Conservation (phyloP, 2,329 filamentous ascomycete species). For the Penicillium sp. region DNA sequence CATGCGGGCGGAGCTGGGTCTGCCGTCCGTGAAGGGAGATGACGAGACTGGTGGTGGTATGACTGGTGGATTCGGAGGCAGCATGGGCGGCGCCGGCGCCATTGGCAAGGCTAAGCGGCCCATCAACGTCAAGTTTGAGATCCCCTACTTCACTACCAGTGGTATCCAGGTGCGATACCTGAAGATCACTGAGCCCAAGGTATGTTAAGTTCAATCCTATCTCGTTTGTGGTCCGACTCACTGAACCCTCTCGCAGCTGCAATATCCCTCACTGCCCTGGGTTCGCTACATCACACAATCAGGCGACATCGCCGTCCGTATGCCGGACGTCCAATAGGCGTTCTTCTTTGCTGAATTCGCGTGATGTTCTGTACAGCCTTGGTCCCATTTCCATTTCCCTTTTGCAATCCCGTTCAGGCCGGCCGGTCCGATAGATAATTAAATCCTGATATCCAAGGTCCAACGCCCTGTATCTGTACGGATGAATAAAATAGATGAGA, state of each 20-base stretch:
- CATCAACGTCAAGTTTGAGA: slow-evolving; percentile 99
- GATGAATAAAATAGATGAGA: background rate
- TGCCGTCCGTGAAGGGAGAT: slow-evolving; percentile 91
- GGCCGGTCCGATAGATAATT: slow-evolving; percentile 31
- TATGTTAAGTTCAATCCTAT: slow-evolving; percentile 46
- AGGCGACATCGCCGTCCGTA: slow-evolving; percentile 88
- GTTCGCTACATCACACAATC: slow-evolving; percentile 98
- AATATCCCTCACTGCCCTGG: slow-evolving; percentile 98
- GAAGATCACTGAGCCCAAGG: slow-evolving; percentile 99
- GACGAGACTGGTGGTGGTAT: slow-evolving; percentile 95
- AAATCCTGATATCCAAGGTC: slow-evolving; percentile 13
- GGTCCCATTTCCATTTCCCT: slow-evolving; percentile 8
- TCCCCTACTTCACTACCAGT: slow-evolving; percentile 99
- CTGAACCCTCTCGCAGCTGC: slow-evolving; percentile 61
- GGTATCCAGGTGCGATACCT: slow-evolving; percentile 97
- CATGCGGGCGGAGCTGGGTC: slow-evolving; percentile 93
- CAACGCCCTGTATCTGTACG: background rate
- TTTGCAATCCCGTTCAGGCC: slow-evolving; percentile 22
- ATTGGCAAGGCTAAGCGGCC: slow-evolving; percentile 85
- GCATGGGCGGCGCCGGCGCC: slow-evolving; percentile 85
- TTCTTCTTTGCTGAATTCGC: slow-evolving; percentile 1
- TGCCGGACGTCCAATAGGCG: slow-evolving; percentile 78
- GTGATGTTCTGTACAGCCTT: slow-evolving; percentile 25
- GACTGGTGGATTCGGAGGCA: slow-evolving; percentile 95
- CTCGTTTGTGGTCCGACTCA: slow-evolving; percentile 6